Conservation (phyloP, 2,329 filamentous ascomycete genomes). For the Fusarium setosum region DNA sequence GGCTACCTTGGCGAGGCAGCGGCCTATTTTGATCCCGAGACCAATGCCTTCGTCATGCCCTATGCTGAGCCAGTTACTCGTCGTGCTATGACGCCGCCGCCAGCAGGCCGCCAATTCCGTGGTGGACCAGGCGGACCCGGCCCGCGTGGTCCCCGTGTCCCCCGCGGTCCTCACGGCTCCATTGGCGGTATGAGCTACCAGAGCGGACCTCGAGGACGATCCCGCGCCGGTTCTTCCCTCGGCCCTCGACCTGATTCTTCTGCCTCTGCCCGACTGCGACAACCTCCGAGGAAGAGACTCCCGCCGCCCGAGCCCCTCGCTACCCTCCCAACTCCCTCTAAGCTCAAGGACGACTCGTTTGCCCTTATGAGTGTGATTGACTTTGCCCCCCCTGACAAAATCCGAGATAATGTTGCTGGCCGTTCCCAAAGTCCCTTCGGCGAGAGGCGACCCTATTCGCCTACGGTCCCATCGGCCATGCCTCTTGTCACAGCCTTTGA, state of each 20-base stretch:
- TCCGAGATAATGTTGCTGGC: constrained; percentile 77
- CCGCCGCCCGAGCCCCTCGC: constrained; percentile 80
- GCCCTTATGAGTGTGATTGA: constrained; percentile 77
- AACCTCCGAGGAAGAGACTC: constrained; percentile 57
- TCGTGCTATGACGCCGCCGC: constrained; percentile 95
- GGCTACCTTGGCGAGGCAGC: constrained; percentile 76
- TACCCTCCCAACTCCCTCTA: constrained; percentile 85
- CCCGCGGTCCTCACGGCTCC: constrained; percentile 59
- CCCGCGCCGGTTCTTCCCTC: constrained; percentile 61
- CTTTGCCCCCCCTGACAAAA: constrained; percentile 82
- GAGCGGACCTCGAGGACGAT: constrained; percentile 64
- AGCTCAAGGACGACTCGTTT: constrained; percentile 85
- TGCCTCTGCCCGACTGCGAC: constrained; percentile 60
- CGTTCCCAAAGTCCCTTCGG: constrained; percentile 72
- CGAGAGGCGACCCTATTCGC: constrained; percentile 78
- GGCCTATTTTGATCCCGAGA: constrained; percentile 73
- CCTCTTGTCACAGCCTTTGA: constrained; percentile 88
- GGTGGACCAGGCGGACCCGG: constrained; percentile 47
- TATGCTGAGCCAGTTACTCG: constrained; percentile 88
- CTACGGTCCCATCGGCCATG: constrained; percentile 78
- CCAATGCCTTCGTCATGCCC: constrained; percentile 80
- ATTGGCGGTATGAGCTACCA: constrained; percentile 61
- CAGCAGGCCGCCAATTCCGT: constrained; percentile 64
- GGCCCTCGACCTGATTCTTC: constrained; percentile 74
- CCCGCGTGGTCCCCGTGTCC: constrained; percentile 41